phyloP scores from a whole-genome alignment of 139 green algal species.

The Desmodesmus armatus region DNA sequence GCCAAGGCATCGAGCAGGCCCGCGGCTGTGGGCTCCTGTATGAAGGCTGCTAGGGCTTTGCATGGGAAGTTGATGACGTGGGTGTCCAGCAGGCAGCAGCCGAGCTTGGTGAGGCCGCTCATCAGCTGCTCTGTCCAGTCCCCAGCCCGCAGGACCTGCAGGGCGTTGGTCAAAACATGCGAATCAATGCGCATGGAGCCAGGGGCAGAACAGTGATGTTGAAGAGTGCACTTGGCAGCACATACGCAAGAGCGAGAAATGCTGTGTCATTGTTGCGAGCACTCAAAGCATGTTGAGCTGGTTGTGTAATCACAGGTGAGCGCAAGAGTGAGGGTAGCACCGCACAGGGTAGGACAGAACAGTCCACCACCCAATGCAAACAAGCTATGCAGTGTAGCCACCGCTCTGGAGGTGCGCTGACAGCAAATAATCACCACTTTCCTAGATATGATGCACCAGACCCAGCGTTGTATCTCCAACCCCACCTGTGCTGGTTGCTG shows the following conservation, averaged over 20 bases:
- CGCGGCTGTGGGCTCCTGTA: constrained; percentile 59
- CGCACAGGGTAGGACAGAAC: no score
- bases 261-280: not conserved
- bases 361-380: no score
- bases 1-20: constrained; percentile 67
- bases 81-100: constrained; percentile 62
- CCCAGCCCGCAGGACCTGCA: constrained; percentile 63
- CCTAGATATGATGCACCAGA: constrained; percentile 1
- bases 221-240: not conserved
- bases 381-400: no score
- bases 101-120: constrained; percentile 57
- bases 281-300: not conserved
- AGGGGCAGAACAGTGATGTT: not conserved
- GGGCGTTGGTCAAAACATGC: not conserved
- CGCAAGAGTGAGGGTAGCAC: no score
- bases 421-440: not conserved
- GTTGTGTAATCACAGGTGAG: no score
- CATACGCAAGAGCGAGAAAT: not conserved
- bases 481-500: constrained; percentile 24
- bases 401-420: no score
- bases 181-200: no score
- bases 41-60: constrained; percentile 45
- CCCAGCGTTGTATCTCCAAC: not conserved
- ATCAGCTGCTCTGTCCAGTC: constrained; percentile 70
- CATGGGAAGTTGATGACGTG: constrained; percentile 29